Percentiles rank a stretch among this genome's conserved stretches.
These are phyloP conservation scores for Cruciata laevipes DNA, from an alignment of 257 asterid species.

Conservation along the genomic window DNA sequence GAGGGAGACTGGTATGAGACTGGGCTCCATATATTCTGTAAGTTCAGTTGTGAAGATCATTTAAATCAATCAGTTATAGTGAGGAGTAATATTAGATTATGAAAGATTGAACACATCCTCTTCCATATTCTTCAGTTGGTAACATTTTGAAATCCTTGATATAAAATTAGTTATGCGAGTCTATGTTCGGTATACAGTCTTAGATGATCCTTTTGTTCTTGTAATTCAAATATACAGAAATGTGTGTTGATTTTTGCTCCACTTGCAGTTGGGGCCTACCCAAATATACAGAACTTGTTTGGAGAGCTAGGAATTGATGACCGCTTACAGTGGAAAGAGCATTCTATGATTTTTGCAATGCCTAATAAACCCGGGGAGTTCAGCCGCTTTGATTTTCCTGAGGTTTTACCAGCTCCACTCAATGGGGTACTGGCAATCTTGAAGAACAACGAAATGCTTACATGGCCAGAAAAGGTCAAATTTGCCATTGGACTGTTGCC, in stretches of 20 bases:
- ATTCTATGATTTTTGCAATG: slow-evolving; percentile 98
- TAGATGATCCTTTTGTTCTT: slow-evolving; percentile 1
- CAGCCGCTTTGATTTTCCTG: slow-evolving; percentile 93
- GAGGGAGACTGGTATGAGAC: slow-evolving; percentile 99
- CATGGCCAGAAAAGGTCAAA: slow-evolving; percentile 92
- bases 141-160: background rate
- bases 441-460: slow-evolving; percentile 96
- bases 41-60: slow-evolving; percentile 26
- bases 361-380: slow-evolving; percentile 95
- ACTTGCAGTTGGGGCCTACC: slow-evolving; percentile 94
- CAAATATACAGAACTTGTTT: slow-evolving; percentile 92
- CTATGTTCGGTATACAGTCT: background rate
- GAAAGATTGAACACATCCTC: slow-evolving; percentile 11
- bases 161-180: background rate
- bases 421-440: slow-evolving; percentile 91
- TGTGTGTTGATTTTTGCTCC: slow-evolving; percentile 35
- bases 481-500: slow-evolving; percentile 96
- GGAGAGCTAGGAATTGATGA: slow-evolving; percentile 95
- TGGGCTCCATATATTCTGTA: slow-evolving; percentile 92
- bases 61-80: background rate
- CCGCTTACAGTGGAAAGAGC: slow-evolving; percentile 98
- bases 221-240: background rate
- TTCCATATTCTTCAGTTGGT: background rate
- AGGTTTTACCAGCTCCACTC: slow-evolving; percentile 79
- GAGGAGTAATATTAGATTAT: background rate